Evolutionary conservation across 2,329 filamentous ascomycete species (phyloP).

Genomic region (Fusarium heterosporum): DNA sequence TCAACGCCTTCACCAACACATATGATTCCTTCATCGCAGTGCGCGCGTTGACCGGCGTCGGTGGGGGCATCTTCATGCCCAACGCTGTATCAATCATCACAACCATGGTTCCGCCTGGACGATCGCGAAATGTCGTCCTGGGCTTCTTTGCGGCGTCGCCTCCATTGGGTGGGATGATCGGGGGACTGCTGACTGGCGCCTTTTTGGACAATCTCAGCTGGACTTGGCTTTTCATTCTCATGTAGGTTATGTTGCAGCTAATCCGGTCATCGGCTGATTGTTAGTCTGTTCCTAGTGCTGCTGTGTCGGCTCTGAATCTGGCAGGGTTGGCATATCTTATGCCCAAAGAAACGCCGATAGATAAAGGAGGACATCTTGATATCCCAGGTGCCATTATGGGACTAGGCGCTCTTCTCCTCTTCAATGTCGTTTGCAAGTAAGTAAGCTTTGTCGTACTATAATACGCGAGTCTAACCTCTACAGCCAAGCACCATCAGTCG

Average conservation of each 20-base stretch:
- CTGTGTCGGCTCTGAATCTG: conserved; percentile 8
- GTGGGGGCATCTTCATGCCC: conserved; percentile 63
- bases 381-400: conserved; percentile 32
- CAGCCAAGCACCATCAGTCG: conserved; percentile 57
- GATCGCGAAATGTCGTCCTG: conserved; percentile 40
- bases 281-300: background rate
- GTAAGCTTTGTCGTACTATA: background rate
- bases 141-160: conserved; percentile 36
- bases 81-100: conserved; percentile 64
- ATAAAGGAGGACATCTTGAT: conserved; percentile 46
- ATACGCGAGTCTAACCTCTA: fast-evolving
- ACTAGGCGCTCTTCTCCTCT: conserved; percentile 58
- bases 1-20: conserved; percentile 57
- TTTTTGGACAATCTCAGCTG: conserved; percentile 4
- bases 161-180: conserved; percentile 55
- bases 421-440: conserved; percentile 65
- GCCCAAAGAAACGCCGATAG: conserved; percentile 39
- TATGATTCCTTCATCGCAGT: conserved; percentile 57
- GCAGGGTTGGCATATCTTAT: conserved; percentile 13
- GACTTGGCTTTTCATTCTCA: conserved; percentile 23
- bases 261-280: fast-evolving
- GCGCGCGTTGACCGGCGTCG: conserved; percentile 60
- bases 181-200: background rate
- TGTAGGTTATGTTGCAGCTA: background rate
- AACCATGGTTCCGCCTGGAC: conserved; percentile 60